Conservation (phyloP, 768 basidiomycete species). For the Serendipita indica region DNA sequence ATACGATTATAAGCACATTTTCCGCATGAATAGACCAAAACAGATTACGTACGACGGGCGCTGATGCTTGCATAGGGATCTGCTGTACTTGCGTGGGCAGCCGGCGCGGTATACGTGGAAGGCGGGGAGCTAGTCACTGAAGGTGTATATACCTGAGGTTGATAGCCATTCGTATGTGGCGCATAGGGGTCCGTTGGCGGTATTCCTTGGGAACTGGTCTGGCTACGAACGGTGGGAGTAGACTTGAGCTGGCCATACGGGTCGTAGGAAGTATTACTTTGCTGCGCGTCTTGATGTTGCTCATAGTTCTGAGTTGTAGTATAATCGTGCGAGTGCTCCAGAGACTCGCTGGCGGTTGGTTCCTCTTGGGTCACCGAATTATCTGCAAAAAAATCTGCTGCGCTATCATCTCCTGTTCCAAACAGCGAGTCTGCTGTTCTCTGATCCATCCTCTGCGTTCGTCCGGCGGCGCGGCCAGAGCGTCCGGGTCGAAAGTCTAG, state of each 20-base stretch:
- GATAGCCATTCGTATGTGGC: background rate
- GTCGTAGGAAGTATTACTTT: no score
- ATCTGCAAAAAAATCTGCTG: background rate
- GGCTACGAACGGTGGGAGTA: background rate
- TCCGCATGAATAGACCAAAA: background rate
- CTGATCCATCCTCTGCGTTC: background rate
- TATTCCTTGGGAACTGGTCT: background rate
- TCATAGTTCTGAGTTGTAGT: background rate
- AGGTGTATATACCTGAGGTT: background rate
- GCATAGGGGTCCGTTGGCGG: constrained; percentile 1
- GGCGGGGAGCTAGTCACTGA: background rate
- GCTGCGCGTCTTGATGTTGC: background rate
- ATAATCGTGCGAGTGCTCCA: background rate
- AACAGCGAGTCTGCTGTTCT: background rate
- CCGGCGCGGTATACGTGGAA: background rate
- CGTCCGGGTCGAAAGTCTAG: background rate
- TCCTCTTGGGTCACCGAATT: background rate
- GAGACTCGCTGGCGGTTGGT: background rate
- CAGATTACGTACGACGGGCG: background rate
- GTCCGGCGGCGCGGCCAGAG: background rate
- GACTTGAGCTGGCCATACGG: background rate
- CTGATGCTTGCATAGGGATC: background rate
- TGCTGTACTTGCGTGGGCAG: background rate
- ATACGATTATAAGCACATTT: no score
- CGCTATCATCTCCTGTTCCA: background rate